Evolutionary conservation across 352 stramenopile species (phyloP).

Genomic region (Phytophthora sansomeana): DNA sequence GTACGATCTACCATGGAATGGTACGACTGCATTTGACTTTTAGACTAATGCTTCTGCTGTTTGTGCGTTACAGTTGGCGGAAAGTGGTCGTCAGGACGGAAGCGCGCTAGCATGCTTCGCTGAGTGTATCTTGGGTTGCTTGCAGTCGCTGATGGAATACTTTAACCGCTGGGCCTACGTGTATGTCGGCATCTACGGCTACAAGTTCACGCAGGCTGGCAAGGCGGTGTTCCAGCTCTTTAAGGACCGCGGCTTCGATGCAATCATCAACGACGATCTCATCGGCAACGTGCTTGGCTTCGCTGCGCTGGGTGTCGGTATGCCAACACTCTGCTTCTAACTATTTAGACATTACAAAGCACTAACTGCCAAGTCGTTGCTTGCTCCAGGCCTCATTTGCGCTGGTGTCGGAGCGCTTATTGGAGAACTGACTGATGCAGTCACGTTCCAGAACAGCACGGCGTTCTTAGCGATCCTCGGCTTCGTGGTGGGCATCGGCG

Average conservation of each 20-base stretch:
- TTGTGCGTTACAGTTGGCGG: constrained; percentile 52
- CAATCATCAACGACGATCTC: constrained; percentile 97
- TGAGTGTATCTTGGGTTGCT: constrained; percentile 84
- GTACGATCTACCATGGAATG: constrained; percentile 32
- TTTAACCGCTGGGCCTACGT: constrained; percentile 96
- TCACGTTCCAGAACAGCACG: constrained; percentile 77
- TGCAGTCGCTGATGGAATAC: constrained; percentile 91
- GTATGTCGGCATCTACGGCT: constrained; percentile 95
- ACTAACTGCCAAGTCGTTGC: neutral
- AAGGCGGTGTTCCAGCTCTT: constrained; percentile 95
- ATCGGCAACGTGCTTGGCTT: constrained; percentile 94
- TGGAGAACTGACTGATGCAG: constrained; percentile 54
- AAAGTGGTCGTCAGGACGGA: constrained; percentile 76
- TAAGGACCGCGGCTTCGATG: constrained; percentile 92
- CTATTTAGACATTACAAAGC: neutral
- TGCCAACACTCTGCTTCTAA: constrained; percentile 5
- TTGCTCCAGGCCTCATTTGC: constrained; percentile 70
- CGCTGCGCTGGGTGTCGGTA: constrained; percentile 88
- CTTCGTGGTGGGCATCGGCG: constrained; percentile 88
- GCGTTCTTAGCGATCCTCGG: constrained; percentile 84
- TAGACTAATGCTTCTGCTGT: neutral
- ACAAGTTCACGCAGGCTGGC: constrained; percentile 94
- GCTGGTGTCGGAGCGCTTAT: constrained; percentile 63
- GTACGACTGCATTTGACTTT: neutral
- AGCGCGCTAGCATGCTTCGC: constrained; percentile 79